phyloP scores from a whole-genome alignment of 2,329 filamentous ascomycete species.

The Trichoderma hamatum region DNA sequence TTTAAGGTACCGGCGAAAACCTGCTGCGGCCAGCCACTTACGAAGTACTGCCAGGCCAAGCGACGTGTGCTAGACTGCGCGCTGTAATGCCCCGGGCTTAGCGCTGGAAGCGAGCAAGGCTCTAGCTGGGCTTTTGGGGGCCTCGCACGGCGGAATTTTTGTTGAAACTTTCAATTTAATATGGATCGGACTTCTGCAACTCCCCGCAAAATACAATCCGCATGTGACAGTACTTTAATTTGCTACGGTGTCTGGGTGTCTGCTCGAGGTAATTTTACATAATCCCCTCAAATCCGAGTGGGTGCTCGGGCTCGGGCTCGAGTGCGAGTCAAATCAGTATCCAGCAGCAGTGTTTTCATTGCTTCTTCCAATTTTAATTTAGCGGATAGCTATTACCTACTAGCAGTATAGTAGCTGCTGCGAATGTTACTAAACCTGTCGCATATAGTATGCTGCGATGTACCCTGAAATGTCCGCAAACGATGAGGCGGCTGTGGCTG shows the following conservation, averaged over 20 bases:
- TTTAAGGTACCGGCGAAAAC: not conserved
- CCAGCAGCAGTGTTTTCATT: not conserved
- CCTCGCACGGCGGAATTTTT: not conserved
- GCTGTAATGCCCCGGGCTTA: constrained; percentile 17
- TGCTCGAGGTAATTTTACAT: not conserved
- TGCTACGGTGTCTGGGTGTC: not conserved
- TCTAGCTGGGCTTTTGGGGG: not conserved
- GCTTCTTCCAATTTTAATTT: not conserved
- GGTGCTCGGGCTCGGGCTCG: not conserved
- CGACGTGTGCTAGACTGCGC: not conserved
- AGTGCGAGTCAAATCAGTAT: no score
- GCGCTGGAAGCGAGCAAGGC: constrained; percentile 6
- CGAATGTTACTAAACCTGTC: not conserved
- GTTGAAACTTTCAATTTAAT: not conserved
- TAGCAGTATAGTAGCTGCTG: no score
- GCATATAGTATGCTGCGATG: not conserved
- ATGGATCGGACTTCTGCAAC: not conserved
- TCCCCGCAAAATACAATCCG: constrained; percentile 14
- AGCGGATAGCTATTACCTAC: no score
- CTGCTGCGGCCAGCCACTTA: not conserved
- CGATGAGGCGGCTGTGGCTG: not conserved
- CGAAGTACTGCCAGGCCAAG: not conserved
- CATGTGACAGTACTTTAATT: constrained; percentile 4
- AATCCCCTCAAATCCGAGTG: not conserved
- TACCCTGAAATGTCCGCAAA: not conserved